These are phyloP conservation scores for Lachnellula cervina DNA, from an alignment of 2,329 filamentous ascomycete species.

Conservation along the genomic window DNA sequence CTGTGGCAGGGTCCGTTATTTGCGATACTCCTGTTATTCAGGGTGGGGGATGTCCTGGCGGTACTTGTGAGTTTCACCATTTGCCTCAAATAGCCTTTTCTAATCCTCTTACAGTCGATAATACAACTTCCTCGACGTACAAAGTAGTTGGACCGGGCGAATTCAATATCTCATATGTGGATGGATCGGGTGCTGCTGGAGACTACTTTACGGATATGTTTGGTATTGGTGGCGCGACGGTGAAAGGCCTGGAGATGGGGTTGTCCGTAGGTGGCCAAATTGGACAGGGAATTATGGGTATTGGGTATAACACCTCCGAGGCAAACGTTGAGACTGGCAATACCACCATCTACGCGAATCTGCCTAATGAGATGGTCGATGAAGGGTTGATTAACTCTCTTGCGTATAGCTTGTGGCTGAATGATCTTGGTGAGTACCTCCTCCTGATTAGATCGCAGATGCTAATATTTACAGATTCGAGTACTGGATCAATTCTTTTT, in stretches of 20 bases:
- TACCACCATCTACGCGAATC: conserved; percentile 34
- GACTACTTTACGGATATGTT: conserved; percentile 56
- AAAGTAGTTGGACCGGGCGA: conserved; percentile 36
- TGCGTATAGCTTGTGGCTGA: conserved; percentile 37
- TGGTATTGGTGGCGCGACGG: conserved; percentile 43
- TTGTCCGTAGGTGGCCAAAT: conserved; percentile 45
- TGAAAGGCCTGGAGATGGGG: conserved; percentile 51
- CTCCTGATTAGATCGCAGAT: not conserved
- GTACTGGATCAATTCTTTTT: conserved; percentile 37
- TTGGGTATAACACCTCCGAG: conserved; percentile 45
- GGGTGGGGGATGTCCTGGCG: conserved; percentile 39
- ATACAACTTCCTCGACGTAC: conserved; percentile 45
- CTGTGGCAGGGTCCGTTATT: conserved; percentile 31
- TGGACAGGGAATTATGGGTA: conserved; percentile 52
- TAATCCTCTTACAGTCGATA: conserved; percentile 39
- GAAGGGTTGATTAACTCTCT: conserved; percentile 40
- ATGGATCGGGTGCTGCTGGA: conserved; percentile 48
- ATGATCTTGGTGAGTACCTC: conserved; percentile 31
- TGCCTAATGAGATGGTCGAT: conserved; percentile 33
- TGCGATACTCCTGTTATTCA: conserved; percentile 25
- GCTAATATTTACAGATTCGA: conserved; percentile 24
- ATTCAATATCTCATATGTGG: conserved; percentile 60
- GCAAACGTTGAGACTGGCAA: conserved; percentile 45
- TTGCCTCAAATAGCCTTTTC: not conserved
- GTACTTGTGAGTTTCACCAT: conserved; percentile 39